Conservation (phyloP, 73 alveolate genomes). For the Uronychia binucleata region DNA sequence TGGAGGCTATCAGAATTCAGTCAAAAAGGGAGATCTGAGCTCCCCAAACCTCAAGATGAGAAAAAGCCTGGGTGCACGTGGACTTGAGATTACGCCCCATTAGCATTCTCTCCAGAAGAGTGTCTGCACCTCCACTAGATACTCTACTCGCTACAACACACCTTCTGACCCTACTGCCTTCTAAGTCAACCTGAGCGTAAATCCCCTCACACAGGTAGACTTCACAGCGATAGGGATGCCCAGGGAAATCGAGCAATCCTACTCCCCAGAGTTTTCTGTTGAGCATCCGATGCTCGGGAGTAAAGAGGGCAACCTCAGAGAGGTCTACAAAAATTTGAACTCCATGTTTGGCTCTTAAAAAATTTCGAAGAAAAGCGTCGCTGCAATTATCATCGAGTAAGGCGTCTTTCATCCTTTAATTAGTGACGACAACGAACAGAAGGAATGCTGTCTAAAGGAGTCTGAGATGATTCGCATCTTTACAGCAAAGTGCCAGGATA, state of each 20-base stretch:
- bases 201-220: not conserved
- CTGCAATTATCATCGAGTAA: not conserved
- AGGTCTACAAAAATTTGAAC: not conserved
- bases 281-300: too few relatives aligned
- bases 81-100: too few relatives aligned
- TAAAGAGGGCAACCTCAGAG: too few relatives aligned
- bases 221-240: not conserved
- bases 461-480: not conserved
- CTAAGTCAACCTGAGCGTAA: not conserved
- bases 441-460: not conserved
- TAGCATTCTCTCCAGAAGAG: too few relatives aligned
- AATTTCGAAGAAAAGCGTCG: not conserved
- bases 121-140: not conserved
- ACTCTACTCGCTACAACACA: not conserved
- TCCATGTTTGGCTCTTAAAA: not conserved
- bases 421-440: not conserved
- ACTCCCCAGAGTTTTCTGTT: too few relatives aligned
- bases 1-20: too few relatives aligned
- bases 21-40: too few relatives aligned
- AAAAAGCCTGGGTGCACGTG: too few relatives aligned
- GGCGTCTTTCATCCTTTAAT: not conserved
- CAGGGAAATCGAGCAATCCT: too few relatives aligned
- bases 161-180: not conserved
- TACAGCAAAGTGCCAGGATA: conserved; percentile 45
- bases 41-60: too few relatives aligned